Evolutionary conservation across 208 protist species (phyloP), one percentile per base, ranked within the genome.

Genomic region (Acanthamoeba rhysodes): DNA sequence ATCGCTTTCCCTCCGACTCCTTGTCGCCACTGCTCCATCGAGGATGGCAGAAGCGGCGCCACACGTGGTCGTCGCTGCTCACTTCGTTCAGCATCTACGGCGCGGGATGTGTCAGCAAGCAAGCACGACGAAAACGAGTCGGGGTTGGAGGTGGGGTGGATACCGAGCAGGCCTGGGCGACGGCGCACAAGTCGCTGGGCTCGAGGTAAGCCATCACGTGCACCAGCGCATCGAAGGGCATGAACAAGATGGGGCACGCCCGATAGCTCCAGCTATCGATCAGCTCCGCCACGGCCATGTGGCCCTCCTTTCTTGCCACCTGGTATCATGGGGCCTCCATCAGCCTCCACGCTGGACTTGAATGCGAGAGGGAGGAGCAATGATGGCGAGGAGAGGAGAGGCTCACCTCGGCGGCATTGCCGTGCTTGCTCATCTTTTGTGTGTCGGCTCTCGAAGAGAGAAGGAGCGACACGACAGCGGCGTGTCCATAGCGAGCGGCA

Each of bases 401-500:
- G 12, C n/a, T 0, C 18, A 74, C 66, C 66, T 48, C 37, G n/a
- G 70, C 70, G 9, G 70, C 34, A 27, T 78, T 32, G 34, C n/a
- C n/a, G 7, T 78, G 18, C 10, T 20, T 78, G 70, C 34, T 48
- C 2, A 48, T 20, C 32, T 27, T 7, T 5, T 0, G 9, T 5
- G 32, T 22, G 37, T 78, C 32, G 80, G 80, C 48, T 10, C 48
- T 1, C 27, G 20, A 14, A 12, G 45, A 37, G 16, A 88, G 48
- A 9, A 88, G 80, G 29, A 88, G 80, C 45, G 18, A 45, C 80
- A 88, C 45, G 41, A 88, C 80, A 24, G 80, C 80, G 16, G 45
- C 5, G 27, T 88, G 37, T 9, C 80, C 80, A 41, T 62, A 62
- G 50, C 14, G 14, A 0, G 80, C 80, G 27, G 80, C 80, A 27